Conservation (phyloP, 2,329 filamentous ascomycete species). For the Thelonectria blattea region DNA sequence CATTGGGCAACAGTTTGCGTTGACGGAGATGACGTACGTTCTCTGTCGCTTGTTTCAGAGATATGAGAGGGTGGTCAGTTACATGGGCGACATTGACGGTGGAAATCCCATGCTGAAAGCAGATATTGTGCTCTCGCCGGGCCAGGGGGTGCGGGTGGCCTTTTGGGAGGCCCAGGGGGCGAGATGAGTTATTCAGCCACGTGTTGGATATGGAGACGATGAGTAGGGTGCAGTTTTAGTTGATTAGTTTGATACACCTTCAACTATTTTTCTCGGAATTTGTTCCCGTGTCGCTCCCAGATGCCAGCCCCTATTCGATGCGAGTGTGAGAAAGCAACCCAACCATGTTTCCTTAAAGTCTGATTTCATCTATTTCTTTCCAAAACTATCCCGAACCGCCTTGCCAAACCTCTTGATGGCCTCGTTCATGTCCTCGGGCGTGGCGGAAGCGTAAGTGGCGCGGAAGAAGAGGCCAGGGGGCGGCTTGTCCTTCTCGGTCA, state of each 20-base stretch:
- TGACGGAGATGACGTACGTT: slow-evolving; percentile 78
- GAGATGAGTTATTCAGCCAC: not conserved
- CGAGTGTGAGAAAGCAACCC: not conserved
- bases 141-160: slow-evolving; percentile 62
- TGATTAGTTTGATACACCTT: not conserved
- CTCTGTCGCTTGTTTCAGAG: slow-evolving; percentile 75
- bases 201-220: not conserved
- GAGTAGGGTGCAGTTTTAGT: no score
- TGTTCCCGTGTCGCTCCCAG: not conserved
- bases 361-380: slow-evolving; percentile 37
- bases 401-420: slow-evolving; percentile 78
- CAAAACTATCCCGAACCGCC: slow-evolving; percentile 68
- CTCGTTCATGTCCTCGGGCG: slow-evolving; percentile 70
- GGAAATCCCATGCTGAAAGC: slow-evolving; percentile 61
- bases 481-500: slow-evolving; percentile 69
- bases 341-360: not conserved
- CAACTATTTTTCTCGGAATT: not conserved
- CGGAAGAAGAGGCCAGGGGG: slow-evolving; percentile 81
- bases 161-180: slow-evolving; percentile 55
- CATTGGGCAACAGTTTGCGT: slow-evolving; percentile 81
- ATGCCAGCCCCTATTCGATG: not conserved
- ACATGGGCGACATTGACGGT: slow-evolving; percentile 61
- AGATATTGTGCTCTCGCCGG: slow-evolving; percentile 66
- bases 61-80: slow-evolving; percentile 67
- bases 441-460: slow-evolving; percentile 86